Conservation (phyloP, 2,329 filamentous ascomycete species). For the Xylaria sp. region DNA sequence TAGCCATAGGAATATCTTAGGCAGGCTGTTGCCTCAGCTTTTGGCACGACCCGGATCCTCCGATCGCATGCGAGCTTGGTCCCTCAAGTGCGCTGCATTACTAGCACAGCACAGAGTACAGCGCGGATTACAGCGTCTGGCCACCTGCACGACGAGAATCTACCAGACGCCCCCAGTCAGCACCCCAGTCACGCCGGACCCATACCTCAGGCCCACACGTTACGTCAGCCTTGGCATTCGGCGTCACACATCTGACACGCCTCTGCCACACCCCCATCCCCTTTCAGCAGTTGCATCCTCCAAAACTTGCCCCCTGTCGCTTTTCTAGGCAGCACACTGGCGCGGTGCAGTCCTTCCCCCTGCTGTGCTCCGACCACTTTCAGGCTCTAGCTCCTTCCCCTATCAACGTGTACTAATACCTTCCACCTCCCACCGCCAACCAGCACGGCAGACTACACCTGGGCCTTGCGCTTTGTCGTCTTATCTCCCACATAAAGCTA, state of each 20-base stretch:
- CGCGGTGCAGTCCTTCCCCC: conserved; percentile 21
- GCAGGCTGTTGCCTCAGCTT: conserved; percentile 29
- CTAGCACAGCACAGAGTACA: neutral
- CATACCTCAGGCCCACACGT: conserved; percentile 31
- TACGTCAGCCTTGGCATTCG: conserved; percentile 51
- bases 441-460: conserved; percentile 6
- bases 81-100: neutral
- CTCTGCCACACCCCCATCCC: conserved; percentile 15
- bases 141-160: conserved; percentile 33
- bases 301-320: conserved; percentile 22
- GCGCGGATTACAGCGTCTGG: neutral
- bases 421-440: conserved; percentile 19
- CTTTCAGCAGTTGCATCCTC: conserved; percentile 40
- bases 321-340: conserved; percentile 34
- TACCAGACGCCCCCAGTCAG: conserved; percentile 27
- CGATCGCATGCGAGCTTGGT: conserved; percentile 35
- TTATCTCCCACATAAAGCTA: conserved; percentile 20
- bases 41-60: conserved; percentile 31
- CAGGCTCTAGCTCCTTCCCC: conserved; percentile 16
- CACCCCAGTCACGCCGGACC: conserved; percentile 12
- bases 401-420: conserved; percentile 18
- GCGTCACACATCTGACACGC: conserved; percentile 45
- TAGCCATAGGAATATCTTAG: conserved; percentile 11
- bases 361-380: conserved; percentile 42
- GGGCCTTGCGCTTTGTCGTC: conserved; percentile 26